Evolutionary conservation across 1,139 yeast species (phyloP), one percentile per base, ranked within the genome.

Genomic region (Entelexis sorbosivorans): DNA sequence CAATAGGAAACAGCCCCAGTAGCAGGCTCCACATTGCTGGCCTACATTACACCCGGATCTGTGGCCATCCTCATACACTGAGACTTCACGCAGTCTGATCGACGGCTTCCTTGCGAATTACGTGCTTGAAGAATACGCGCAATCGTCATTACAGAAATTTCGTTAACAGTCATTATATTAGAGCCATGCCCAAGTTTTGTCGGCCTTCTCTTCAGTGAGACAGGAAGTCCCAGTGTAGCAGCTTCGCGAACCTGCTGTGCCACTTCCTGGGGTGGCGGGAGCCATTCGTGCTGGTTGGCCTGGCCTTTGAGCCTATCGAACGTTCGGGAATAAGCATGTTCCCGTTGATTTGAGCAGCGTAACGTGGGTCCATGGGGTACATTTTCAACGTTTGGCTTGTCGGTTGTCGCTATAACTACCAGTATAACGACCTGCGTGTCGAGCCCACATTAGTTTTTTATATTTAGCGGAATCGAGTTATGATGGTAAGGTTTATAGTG

Each of bases 341-440:
- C 5, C 34, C 36, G 16, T 42, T 42, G 29, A 42, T 20, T 3
- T 36, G 45, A 14, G 45, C 45, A 16, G 45, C 45, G 13, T 42
- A 42, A 8, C 45, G 36, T 14, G 45, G 45, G 36, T 42, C 45
- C 45, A 42, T 42, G 14, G 45, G 45, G 20, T 42, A 42, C 45
- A 42, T n/a, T n/a, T n/a, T 42, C 11, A n/a, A n/a, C 10, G 20
- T 11, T 9, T 28, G 22, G 24, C 17, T 28, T 24, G n/a, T n/a
- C n/a, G 8, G 24, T 20, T 11, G 38, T 17, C 7, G 38, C 17
- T 10, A 3, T 11, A 5, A 11, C 14, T 13, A 10, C 31, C 3
- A 14, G 32, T 10, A 42, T 20, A 42, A n/a, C n/a, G n/a, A 14
- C 11, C 5, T 17, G 34, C 35, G 8, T n/a, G n/a, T n/a, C n/a